Percentiles rank a stretch among this genome's conserved stretches.
phyloP scores from a whole-genome alignment of 2,329 filamentous ascomycete species.

The Diaporthe velutina region DNA sequence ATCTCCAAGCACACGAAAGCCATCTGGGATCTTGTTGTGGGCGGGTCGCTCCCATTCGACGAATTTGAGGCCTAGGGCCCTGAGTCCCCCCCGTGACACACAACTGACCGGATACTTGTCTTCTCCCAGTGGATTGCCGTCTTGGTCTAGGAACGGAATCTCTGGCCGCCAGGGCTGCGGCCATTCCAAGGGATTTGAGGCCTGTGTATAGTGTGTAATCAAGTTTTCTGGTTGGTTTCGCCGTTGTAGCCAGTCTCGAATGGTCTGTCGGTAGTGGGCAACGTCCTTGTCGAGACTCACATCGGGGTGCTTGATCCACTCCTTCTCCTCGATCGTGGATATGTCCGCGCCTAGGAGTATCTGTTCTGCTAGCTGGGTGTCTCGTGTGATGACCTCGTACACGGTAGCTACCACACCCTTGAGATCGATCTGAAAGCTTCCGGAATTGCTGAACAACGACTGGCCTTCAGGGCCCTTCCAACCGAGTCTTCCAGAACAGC shows the following conservation, averaged over 20 bases:
- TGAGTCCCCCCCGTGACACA: not conserved
- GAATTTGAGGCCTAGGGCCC: slow-evolving; percentile 4
- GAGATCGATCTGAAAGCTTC: slow-evolving; percentile 47
- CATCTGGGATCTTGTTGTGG: slow-evolving; percentile 24
- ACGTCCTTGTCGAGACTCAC: slow-evolving; percentile 6
- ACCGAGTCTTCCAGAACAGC: slow-evolving; percentile 37
- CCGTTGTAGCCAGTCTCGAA: slow-evolving; percentile 48
- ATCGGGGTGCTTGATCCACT: slow-evolving; percentile 10
- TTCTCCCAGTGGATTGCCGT: not conserved
- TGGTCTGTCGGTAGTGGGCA: not conserved
- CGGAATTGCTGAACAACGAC: slow-evolving; percentile 1
- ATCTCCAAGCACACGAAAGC: slow-evolving; percentile 15
- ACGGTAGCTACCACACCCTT: slow-evolving; percentile 51
- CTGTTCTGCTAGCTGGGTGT: slow-evolving; percentile 42
- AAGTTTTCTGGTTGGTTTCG: slow-evolving; percentile 46
- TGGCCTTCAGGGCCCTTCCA: not conserved
- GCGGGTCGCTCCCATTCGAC: slow-evolving; percentile 27
- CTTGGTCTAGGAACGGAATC: not conserved
- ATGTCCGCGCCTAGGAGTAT: slow-evolving; percentile 44
- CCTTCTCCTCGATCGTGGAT: slow-evolving; percentile 32
- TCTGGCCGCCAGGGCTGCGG: slow-evolving; percentile 14
- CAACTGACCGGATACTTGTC: not conserved
- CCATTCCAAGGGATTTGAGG: not conserved
- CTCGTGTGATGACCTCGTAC: slow-evolving; percentile 51
- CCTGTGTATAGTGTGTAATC: slow-evolving; percentile 21